Percentiles rank a stretch among this genome's conserved stretches.
Conservation (phyloP, 495 filamentous ascomycete species). For the Geoglossum glabrum region DNA sequence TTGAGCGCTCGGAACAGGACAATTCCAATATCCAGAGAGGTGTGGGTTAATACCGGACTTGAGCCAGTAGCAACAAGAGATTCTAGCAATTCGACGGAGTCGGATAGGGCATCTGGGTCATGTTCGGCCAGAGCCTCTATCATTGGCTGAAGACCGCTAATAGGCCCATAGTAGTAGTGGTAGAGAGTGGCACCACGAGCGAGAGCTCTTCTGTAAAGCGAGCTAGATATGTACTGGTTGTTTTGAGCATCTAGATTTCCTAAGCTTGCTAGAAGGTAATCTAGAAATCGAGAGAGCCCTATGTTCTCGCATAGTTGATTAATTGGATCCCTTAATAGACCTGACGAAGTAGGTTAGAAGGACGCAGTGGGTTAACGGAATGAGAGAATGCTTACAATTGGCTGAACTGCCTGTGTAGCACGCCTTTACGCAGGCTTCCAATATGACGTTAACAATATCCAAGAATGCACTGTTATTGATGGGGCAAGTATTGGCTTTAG, state of each 20-base stretch:
- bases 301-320: background rate
- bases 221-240: background rate
- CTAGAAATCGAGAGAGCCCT: background rate
- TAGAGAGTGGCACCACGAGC: background rate
- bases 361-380: background rate
- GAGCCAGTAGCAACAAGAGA: background rate
- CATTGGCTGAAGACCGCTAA: background rate
- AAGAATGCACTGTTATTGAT: conserved; percentile 3
- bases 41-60: background rate
- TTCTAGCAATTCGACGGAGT: conserved; percentile 1
- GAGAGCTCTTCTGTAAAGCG: background rate
- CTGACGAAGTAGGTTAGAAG: background rate
- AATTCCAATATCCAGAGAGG: background rate
- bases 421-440: background rate
- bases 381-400: background rate
- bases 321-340: background rate
- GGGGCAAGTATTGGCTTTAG: background rate
- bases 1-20: background rate
- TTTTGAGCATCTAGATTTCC: background rate
- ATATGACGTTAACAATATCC: conserved; percentile 6
- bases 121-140: background rate
- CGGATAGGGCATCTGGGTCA: conserved; percentile 7
- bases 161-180: background rate
- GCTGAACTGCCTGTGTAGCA: background rate
- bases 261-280: background rate